phyloP scores from a whole-genome alignment of 2,329 filamentous ascomycete genomes.

The Huntiella abstrusa region DNA sequence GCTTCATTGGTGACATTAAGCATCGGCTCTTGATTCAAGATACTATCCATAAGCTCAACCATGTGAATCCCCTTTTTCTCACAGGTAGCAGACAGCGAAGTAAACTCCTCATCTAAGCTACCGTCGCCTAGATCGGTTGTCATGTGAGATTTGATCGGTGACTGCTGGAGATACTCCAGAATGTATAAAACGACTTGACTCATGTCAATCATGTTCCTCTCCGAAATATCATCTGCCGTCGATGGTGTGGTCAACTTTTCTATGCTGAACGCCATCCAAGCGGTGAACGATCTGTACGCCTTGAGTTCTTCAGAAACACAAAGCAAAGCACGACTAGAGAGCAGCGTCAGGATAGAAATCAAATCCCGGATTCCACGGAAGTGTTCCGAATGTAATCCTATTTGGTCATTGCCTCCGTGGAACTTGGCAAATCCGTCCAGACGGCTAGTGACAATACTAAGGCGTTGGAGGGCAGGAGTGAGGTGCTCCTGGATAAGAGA shows the following conservation, averaged over 20 bases:
- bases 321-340: slow-evolving; percentile 54
- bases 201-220: slow-evolving; percentile 62
- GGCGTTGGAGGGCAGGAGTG: slow-evolving; percentile 70
- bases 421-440: slow-evolving; percentile 71
- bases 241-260: slow-evolving; percentile 50
- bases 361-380: slow-evolving; percentile 50
- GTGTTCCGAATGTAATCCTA: slow-evolving; percentile 46
- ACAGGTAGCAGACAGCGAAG: neutral
- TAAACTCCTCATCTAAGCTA: slow-evolving; percentile 16
- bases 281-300: slow-evolving; percentile 60
- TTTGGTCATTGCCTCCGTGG: slow-evolving; percentile 44
- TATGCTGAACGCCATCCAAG: slow-evolving; percentile 70
- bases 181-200: slow-evolving; percentile 61
- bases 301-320: slow-evolving; percentile 58
- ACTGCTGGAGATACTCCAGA: slow-evolving; percentile 45
- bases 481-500: slow-evolving; percentile 72
- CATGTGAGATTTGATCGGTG: slow-evolving; percentile 45
- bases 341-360: slow-evolving; percentile 54
- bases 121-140: slow-evolving; percentile 17
- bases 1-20: slow-evolving; percentile 27
- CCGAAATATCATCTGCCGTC: slow-evolving; percentile 51
- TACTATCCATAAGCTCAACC: neutral
- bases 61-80: slow-evolving; percentile 13
- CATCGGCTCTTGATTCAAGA: slow-evolving; percentile 23
- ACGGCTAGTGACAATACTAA: slow-evolving; percentile 61